These are phyloP conservation scores for Hyaloperonospora brassicae DNA, from an alignment of 352 stramenopile genomes.

Conservation along the genomic window DNA sequence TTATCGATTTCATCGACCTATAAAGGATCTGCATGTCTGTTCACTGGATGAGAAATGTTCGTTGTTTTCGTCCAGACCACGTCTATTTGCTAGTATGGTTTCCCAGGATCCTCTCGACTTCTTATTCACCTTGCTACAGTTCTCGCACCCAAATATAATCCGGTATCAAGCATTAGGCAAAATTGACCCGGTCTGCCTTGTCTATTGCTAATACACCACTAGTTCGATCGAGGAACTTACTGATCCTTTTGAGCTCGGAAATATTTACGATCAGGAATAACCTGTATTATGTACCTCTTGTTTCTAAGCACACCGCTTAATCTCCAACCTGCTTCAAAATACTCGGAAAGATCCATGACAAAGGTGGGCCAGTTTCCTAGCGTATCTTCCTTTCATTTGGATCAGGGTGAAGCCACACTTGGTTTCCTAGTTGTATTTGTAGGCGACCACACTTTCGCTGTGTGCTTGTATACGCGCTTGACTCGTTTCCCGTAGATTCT, in stretches of 20 bases:
- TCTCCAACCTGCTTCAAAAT: background rate
- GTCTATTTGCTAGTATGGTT: background rate
- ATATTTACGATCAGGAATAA: constrained; percentile 1
- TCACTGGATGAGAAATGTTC: background rate
- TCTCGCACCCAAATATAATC: background rate
- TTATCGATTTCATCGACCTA: background rate
- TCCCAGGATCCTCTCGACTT: background rate
- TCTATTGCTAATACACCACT: background rate
- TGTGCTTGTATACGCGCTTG: background rate
- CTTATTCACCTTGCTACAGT: background rate
- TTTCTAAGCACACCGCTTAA: background rate
- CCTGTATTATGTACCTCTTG: background rate
- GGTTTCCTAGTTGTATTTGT: background rate
- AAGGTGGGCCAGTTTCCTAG: background rate
- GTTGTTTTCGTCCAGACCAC: background rate
- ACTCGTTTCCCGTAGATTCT: background rate
- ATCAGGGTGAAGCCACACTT: background rate
- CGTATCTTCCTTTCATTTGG: background rate
- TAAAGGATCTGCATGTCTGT: background rate
- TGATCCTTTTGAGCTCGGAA: constrained; percentile 1
- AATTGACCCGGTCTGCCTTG: background rate
- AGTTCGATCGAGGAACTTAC: background rate
- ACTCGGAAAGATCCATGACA: background rate
- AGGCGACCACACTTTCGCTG: background rate
- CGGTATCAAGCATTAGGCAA: constrained; percentile 1